Evolutionary conservation across 2,329 filamentous ascomycete genomes (phyloP), one percentile per base, ranked within the genome.

Genomic region (Fusarium mangiferae): DNA sequence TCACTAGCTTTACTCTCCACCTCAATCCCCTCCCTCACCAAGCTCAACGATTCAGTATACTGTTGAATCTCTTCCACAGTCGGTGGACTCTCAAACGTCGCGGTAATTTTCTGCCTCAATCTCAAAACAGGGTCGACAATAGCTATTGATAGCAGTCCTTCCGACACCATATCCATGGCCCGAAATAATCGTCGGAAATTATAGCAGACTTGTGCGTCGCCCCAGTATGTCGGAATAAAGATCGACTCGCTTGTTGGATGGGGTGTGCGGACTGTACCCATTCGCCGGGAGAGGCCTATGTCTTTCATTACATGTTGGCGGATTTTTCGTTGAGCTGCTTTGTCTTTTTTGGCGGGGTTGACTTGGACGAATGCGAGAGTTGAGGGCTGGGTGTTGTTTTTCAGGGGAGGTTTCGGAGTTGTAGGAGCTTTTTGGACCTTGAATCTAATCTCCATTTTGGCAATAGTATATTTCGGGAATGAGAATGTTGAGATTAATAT

Each of bases 231-330:
- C 2, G 72, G 72, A 3, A 51, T 30, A 12, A 61, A 39, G 13
- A n/a, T n/a, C 4, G 24, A 35, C 22, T 66, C 28, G 9, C 41
- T 24, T 22, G 35, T 33, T 6, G 45, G 28, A 4, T 62, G 35
- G 13, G 17, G 5, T 8, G 15, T 28, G 2, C 49, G 13, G 9
- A 26, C 10, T 46, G 38, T 14, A 3, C 59, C 28, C 20, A 42
- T 56, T 61, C 74, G 48, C 15, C 74, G 48, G 17, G 74, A 68
- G 17, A 28, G 66, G 0, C 73, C 75, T n/a, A 75, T 73, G 9
- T 70, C 55, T 45, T 56, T 64, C 75, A 77, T 75, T 14, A 77
- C 75, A 72, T 77, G 75, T 5, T 75, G 75, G 17, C 75, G 75
- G n/a, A 77, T 69, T n/a, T 62, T 68, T 1, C 63, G 71, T 28